Evolutionary conservation across 2,329 filamentous ascomycete genomes (phyloP).

Genomic region (Penicillium palitans): DNA sequence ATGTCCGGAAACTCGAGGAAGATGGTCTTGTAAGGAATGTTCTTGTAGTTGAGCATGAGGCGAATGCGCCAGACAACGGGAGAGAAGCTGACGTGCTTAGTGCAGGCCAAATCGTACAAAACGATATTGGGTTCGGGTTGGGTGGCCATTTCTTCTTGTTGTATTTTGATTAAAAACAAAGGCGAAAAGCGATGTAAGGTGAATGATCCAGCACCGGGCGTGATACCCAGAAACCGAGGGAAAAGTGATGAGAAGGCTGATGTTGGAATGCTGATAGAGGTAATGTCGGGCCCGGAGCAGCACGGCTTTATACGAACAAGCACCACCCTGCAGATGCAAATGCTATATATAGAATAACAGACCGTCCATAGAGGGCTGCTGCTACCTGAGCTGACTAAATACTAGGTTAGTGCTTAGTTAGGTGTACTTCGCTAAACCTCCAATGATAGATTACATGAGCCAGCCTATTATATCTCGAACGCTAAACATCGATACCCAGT

Average conservation of each 20-base stretch:
- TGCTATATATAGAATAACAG: background rate
- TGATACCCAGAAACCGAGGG: background rate
- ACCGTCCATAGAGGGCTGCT: no score
- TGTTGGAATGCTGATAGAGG: background rate
- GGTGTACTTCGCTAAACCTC: background rate
- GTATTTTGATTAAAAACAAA: background rate
- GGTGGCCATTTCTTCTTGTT: background rate
- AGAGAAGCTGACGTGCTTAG: constrained; percentile 45
- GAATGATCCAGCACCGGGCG: background rate
- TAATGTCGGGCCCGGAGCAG: background rate
- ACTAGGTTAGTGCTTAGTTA: no score
- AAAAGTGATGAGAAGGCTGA: background rate
- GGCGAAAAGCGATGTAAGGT: background rate
- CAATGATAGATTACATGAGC: background rate
- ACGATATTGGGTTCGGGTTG: constrained; percentile 36
- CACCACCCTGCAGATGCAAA: no score
- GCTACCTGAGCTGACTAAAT: no score
- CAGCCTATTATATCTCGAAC: background rate
- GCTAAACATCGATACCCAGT: background rate
- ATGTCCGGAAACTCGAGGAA: constrained; percentile 49
- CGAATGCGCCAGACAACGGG: constrained; percentile 47
- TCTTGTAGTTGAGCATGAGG: constrained; percentile 48
- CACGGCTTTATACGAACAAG: background rate
- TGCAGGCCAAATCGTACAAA: constrained; percentile 45
- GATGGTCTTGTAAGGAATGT: constrained; percentile 43